These are phyloP conservation scores for Ichthyophthirius multifiliis DNA, from an alignment of 169 alveolate genomes.

Conservation along the genomic window DNA sequence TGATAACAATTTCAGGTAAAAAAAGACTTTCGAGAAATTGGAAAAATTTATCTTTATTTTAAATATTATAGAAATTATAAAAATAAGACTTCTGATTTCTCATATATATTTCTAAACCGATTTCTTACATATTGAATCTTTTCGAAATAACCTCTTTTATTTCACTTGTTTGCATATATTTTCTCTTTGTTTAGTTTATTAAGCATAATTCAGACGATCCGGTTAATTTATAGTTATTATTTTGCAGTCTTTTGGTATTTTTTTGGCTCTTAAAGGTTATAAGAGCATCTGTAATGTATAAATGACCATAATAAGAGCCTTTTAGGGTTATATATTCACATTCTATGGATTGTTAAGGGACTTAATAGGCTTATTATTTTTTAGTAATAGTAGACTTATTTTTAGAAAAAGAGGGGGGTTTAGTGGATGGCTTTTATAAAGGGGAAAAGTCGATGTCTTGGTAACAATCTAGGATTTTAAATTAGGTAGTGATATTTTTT, in stretches of 20 bases:
- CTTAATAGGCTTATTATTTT: too few relatives aligned
- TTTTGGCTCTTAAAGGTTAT: not conserved
- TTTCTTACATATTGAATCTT: constrained; percentile 12
- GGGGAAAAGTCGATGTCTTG: too few relatives aligned
- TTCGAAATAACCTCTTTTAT: not conserved
- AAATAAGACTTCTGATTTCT: constrained; percentile 47
- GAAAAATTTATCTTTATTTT: too few relatives aligned
- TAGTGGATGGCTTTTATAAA: too few relatives aligned
- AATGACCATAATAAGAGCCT: not conserved
- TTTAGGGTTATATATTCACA: not conserved
- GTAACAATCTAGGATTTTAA: too few relatives aligned
- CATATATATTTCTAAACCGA: constrained; percentile 55
- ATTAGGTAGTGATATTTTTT: too few relatives aligned
- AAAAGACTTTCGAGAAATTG: not conserved
- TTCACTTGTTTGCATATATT: not conserved
- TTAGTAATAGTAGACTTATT: too few relatives aligned
- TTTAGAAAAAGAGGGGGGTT: too few relatives aligned
- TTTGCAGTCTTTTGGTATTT: not conserved
- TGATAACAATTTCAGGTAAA: not conserved
- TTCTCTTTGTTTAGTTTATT: not conserved
- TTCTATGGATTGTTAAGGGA: too few relatives aligned
- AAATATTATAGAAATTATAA: constrained; percentile 44
- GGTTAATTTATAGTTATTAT: not conserved
- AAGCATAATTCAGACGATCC: not conserved
- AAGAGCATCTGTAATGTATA: not conserved